Percentiles rank a stretch among this genome's conserved stretches.
phyloP scores from a whole-genome alignment of 495 filamentous ascomycete species.

The Niebla homalea region DNA sequence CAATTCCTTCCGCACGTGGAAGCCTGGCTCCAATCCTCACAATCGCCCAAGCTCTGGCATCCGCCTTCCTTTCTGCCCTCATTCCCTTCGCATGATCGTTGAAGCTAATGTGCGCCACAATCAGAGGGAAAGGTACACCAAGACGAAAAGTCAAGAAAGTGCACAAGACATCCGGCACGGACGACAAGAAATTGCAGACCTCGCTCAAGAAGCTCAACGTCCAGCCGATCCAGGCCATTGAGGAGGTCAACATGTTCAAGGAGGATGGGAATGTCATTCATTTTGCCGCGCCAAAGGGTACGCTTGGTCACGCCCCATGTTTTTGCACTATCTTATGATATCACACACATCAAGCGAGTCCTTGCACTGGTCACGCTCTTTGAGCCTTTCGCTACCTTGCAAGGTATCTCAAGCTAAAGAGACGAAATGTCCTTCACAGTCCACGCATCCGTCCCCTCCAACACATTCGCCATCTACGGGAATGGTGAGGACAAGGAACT shows the following conservation, averaged over 20 bases:
- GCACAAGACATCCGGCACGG: constrained; percentile 73
- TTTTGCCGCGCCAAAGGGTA: constrained; percentile 94
- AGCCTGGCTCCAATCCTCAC: background rate
- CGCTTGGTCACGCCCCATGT: constrained; percentile 15
- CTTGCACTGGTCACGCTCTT: too few species aligned
- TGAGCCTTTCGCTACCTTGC: too few species aligned
- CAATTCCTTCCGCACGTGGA: background rate
- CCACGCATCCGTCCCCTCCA: constrained; percentile 88
- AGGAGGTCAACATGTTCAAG: constrained; percentile 99
- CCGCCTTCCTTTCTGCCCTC: background rate
- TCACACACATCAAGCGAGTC: background rate
- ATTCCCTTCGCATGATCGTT: background rate
- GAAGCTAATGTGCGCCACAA: background rate
- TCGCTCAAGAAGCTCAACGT: constrained; percentile 91
- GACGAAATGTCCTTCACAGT: constrained; percentile 37
- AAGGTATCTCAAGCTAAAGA: background rate
- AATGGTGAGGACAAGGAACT: constrained; percentile 98
- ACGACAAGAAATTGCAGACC: constrained; percentile 98
- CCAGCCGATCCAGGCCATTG: constrained; percentile 94
- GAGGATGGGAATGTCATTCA: constrained; percentile 98
- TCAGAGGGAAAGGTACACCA: constrained; percentile 94
- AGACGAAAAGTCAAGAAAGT: constrained; percentile 97
- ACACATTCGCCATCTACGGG: constrained; percentile 99
- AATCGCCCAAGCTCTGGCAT: background rate
- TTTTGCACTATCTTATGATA: background rate